Conservation (phyloP, 176 grass and related monocot species). For the Melocanna baccifera region DNA sequence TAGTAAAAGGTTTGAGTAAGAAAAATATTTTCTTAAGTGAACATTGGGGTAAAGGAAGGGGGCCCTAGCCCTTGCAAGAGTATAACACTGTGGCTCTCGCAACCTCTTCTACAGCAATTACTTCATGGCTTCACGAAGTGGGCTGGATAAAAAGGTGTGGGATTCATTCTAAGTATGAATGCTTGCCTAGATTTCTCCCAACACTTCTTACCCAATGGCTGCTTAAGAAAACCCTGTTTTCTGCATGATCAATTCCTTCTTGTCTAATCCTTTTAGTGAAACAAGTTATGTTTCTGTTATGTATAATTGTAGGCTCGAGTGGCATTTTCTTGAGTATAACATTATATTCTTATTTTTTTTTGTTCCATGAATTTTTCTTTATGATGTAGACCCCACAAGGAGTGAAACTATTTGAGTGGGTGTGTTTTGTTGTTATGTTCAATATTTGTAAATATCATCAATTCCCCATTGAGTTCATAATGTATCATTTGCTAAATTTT, state of each 20-base stretch:
- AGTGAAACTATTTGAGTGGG: too few species aligned
- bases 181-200: constrained; percentile 78
- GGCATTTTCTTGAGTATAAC: not conserved
- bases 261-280: constrained; percentile 59
- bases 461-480: not conserved
- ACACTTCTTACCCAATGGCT: constrained; percentile 40
- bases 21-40: constrained; percentile 44
- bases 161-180: constrained; percentile 68
- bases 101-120: constrained; percentile 67
- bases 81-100: constrained; percentile 54
- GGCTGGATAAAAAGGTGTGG: constrained; percentile 70
- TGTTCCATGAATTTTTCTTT: not conserved
- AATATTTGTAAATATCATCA: too few species aligned
- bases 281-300: not conserved
- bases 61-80: constrained; percentile 61
- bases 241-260: constrained; percentile 45
- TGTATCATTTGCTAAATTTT: not conserved
- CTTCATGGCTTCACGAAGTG: constrained; percentile 49
- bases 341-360: not conserved
- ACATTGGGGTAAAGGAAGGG: constrained; percentile 47
- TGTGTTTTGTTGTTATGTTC: too few species aligned
- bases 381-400: too few species aligned
- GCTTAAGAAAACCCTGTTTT: constrained; percentile 46
- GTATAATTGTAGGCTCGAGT: not conserved
- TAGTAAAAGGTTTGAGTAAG: constrained; percentile 74